Evolutionary conservation across 148 eudicot species (phyloP).

Genomic region (Cornus florida): DNA sequence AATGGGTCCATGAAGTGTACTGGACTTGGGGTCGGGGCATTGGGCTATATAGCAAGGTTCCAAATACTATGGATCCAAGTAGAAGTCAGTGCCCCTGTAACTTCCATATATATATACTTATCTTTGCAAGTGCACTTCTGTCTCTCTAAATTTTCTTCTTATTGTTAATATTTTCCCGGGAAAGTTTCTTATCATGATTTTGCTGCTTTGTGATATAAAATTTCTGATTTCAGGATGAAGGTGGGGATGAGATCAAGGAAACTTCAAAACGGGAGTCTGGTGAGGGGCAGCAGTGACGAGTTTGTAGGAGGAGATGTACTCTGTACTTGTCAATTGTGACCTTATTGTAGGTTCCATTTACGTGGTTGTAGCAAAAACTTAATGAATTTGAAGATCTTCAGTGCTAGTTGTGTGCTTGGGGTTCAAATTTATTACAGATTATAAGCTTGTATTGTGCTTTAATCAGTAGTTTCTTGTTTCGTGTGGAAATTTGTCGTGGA

Average conservation of each 20-base stretch:
- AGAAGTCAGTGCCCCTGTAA: no score
- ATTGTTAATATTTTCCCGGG: no score
- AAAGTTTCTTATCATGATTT: neutral
- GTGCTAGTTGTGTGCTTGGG: conserved; percentile 9
- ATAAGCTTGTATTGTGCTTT: conserved; percentile 15
- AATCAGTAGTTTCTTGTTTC: conserved; percentile 1
- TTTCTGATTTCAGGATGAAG: conserved; percentile 50
- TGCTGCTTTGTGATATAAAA: neutral
- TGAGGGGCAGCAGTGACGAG: conserved; percentile 29
- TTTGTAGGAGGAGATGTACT: conserved; percentile 9
- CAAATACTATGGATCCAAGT: neutral
- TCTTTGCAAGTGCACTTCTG: neutral
- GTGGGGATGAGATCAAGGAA: conserved; percentile 67
- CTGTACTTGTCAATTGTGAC: conserved; percentile 4
- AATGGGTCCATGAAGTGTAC: neutral
- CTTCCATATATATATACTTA: neutral
- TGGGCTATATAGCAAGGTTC: neutral
- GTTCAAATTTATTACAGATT: conserved; percentile 8
- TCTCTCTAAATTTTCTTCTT: neutral
- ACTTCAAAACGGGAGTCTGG: conserved; percentile 37
- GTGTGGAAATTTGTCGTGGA: neutral
- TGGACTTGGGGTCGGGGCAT: no score
- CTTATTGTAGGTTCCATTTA: conserved; percentile 10
- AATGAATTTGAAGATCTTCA: conserved; percentile 2
- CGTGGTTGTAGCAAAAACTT: conserved; percentile 14